Conservation (phyloP, 176 grass and related monocot genomes). For the Dactylis glomerata region DNA sequence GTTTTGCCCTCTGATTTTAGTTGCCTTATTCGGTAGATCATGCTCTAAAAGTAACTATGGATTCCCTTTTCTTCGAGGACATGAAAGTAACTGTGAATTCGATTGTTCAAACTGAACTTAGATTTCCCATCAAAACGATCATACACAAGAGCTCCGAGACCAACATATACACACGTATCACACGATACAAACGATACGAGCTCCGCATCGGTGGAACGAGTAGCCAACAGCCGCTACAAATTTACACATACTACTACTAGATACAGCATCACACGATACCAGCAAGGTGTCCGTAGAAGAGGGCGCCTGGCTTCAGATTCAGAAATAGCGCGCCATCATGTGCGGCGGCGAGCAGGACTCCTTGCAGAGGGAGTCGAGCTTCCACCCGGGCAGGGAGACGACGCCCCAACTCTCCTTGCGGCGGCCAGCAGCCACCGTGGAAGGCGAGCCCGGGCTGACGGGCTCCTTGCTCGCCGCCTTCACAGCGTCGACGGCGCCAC, state of each 20-base stretch:
- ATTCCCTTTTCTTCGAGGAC: no score
- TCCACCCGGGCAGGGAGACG: conserved; percentile 59
- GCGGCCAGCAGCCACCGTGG: background rate
- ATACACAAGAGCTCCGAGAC: background rate
- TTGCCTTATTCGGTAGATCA: no score
- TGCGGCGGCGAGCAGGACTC: conserved; percentile 25
- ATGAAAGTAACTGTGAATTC: no score
- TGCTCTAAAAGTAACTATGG: no score
- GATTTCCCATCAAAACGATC: no score
- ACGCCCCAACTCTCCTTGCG: background rate
- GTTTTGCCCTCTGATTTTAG: no score
- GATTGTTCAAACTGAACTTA: no score
- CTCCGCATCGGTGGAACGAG: background rate
- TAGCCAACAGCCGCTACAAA: background rate
- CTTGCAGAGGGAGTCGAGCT: conserved; percentile 66
- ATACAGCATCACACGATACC: background rate
- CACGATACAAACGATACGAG: background rate
- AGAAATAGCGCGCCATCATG: conserved; percentile 64
- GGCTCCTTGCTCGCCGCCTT: conserved; percentile 39
- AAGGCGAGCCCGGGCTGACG: conserved; percentile 40
- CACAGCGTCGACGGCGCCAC: background rate
- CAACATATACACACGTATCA: background rate
- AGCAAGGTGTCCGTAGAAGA: background rate
- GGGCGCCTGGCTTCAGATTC: conserved; percentile 40
- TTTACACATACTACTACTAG: background rate